Conservation (phyloP, 805 yeast species). For the Pichia kluyveri region DNA sequence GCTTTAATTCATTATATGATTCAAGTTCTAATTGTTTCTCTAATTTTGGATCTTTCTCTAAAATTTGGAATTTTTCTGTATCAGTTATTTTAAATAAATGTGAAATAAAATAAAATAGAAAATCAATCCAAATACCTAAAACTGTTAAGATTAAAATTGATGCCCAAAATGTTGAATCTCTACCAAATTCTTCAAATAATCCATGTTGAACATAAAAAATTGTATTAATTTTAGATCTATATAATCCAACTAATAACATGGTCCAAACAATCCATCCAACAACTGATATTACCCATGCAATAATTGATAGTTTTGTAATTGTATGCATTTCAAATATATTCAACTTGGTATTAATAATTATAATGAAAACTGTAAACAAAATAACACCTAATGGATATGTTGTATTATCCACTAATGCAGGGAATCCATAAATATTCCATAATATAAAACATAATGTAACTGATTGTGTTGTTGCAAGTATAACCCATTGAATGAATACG, state of each 20-base stretch:
- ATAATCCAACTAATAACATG: conserved; percentile 62
- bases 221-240: conserved; percentile 39
- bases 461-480: conserved; percentile 65
- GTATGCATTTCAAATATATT: conserved; percentile 76
- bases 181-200: conserved; percentile 63
- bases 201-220: conserved; percentile 70
- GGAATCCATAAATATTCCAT: conserved; percentile 62
- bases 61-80: conserved; percentile 66
- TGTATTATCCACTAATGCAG: conserved; percentile 62
- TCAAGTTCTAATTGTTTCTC: conserved; percentile 63
- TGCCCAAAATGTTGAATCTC: conserved; percentile 84
- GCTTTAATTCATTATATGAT: conserved; percentile 64
- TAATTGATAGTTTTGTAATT: conserved; percentile 58
- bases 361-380: conserved; percentile 61
- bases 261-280: conserved; percentile 88
- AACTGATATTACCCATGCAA: conserved; percentile 59
- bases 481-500: conserved; percentile 70
- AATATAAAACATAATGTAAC: conserved; percentile 60
- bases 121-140: conserved; percentile 59
- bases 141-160: conserved; percentile 46
- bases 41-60: conserved; percentile 62
- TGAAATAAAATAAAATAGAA: conserved; percentile 49
- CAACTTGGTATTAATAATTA: conserved; percentile 68
- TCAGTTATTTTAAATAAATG: conserved; percentile 57
- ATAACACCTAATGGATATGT: conserved; percentile 77